Conservation (phyloP, 805 yeast genomes). For the Metschnikowia santaceciliae region DNA sequence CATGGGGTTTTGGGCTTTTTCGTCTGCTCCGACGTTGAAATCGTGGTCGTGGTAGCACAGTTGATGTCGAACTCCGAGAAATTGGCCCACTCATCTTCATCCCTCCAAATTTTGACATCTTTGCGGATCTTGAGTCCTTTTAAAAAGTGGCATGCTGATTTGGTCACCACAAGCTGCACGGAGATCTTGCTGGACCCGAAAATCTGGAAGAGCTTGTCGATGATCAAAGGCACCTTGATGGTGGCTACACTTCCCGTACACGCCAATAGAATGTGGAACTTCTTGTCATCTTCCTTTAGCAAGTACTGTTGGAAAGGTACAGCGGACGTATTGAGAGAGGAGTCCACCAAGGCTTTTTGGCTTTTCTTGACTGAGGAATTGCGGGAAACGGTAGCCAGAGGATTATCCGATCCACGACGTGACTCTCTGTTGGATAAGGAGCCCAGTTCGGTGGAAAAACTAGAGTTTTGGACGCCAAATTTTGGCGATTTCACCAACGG, state of each 20-base stretch:
- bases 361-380: constrained; percentile 26
- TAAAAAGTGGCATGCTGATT: constrained; percentile 69
- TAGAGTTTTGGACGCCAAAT: not conserved
- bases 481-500: constrained; percentile 8
- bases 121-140: constrained; percentile 59
- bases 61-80: constrained; percentile 24
- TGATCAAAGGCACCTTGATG: constrained; percentile 84
- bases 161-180: constrained; percentile 81
- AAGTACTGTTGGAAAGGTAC: constrained; percentile 74
- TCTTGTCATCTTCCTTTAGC: constrained; percentile 68
- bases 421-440: constrained; percentile 7
- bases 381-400: constrained; percentile 8
- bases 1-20: constrained; percentile 14
- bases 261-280: constrained; percentile 82
- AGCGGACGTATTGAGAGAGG: constrained; percentile 54
- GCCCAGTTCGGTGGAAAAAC: not conserved
- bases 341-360: constrained; percentile 51
- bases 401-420: constrained; percentile 14
- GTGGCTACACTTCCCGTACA: constrained; percentile 98
- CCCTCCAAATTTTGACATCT: constrained; percentile 85
- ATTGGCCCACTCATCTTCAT: constrained; percentile 84
- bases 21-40: constrained; percentile 17
- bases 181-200: constrained; percentile 68
- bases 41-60: constrained; percentile 17
- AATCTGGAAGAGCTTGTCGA: constrained; percentile 77